These are phyloP conservation scores for Multifurca ochricompacta DNA, from an alignment of 768 basidiomycete species.

Conservation along the genomic window DNA sequence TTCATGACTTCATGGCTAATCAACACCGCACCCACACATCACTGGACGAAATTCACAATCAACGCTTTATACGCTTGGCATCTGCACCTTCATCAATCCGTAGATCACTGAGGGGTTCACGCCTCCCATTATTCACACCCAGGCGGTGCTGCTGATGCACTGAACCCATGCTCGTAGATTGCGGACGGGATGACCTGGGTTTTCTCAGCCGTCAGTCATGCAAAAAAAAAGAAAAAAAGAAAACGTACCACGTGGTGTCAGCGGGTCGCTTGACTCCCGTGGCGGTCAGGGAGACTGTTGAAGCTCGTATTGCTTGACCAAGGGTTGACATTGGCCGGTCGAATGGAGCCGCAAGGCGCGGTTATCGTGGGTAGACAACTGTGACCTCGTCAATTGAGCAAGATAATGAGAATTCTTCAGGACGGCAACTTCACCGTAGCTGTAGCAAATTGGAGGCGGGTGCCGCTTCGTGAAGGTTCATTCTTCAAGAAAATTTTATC, in stretches of 20 bases:
- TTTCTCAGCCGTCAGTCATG: neutral
- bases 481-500: neutral
- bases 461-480: neutral
- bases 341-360: neutral
- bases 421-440: neutral
- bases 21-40: too few relatives aligned
- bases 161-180: neutral
- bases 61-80: conserved; percentile 18
- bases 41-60: neutral
- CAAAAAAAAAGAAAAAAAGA: too few relatives aligned
- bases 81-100: conserved; percentile 8
- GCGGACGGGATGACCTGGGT: conserved; percentile 1
- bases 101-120: conserved; percentile 11
- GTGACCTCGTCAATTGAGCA: neutral
- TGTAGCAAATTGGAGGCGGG: neutral
- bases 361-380: neutral
- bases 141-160: conserved; percentile 9
- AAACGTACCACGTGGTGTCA: conserved; percentile 14
- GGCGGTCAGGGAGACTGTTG: neutral
- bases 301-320: conserved; percentile 7
- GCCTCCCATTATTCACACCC: neutral
- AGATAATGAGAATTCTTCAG: neutral
- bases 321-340: neutral
- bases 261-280: conserved; percentile 17
- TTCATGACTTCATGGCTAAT: too few relatives aligned